A percentile compares a stretch with the other conserved stretches of the same genome.
Evolutionary conservation across 73 alveolate genomes (phyloP).

Genomic region (Loxodes magnus): DNA sequence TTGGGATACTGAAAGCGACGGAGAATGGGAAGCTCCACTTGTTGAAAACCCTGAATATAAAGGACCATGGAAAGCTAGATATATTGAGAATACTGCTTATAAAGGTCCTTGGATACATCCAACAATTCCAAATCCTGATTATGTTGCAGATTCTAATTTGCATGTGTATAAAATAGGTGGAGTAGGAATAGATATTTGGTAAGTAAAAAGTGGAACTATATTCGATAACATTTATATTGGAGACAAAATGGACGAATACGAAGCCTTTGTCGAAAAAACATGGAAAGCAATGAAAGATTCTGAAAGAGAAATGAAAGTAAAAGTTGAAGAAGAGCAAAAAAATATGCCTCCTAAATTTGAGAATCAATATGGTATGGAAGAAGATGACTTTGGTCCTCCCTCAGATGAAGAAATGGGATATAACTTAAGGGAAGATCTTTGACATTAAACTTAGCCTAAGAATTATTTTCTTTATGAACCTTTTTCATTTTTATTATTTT

Average conservation of each 20-base stretch:
- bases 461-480: no score
- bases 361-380: no score
- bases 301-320: neutral
- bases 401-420: no score
- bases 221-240: slow-evolving; percentile 21
- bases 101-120: slow-evolving; percentile 28
- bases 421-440: no score
- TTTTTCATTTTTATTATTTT: no score
- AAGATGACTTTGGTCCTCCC: no score
- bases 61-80: slow-evolving; percentile 16
- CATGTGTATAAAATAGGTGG: slow-evolving; percentile 14
- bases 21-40: slow-evolving; percentile 27
- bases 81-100: slow-evolving; percentile 16
- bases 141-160: neutral
- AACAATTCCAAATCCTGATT: slow-evolving; percentile 17
- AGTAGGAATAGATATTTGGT: slow-evolving; percentile 20
- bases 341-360: no score
- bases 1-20: slow-evolving; percentile 22
- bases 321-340: neutral
- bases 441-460: no score
- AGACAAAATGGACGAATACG: slow-evolving; percentile 22
- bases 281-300: slow-evolving; percentile 13
- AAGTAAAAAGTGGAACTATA: slow-evolving; percentile 16
- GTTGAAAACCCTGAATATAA: slow-evolving; percentile 16
- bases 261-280: slow-evolving; percentile 6